Evolutionary conservation across 176 grass and related monocot species (phyloP).

Genomic region (Olyra latifolia): DNA sequence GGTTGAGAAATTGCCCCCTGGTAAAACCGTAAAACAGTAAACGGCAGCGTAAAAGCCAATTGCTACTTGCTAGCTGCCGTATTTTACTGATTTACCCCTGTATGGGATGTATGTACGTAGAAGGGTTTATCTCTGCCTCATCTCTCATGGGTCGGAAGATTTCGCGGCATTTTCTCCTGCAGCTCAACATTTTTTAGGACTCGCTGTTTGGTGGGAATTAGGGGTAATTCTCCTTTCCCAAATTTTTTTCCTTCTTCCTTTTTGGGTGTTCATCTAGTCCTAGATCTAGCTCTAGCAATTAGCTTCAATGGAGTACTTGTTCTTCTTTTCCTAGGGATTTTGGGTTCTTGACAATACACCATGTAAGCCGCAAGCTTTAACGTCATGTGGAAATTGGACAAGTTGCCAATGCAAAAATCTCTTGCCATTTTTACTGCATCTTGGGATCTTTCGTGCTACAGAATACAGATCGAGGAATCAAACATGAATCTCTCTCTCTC

Average conservation of each 20-base stretch:
- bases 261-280: constrained; percentile 26
- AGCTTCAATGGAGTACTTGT: constrained; percentile 14
- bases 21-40: not conserved
- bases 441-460: not conserved
- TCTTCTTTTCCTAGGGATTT: constrained; percentile 20
- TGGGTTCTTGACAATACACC: constrained; percentile 33
- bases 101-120: constrained; percentile 29
- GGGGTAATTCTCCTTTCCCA: not conserved
- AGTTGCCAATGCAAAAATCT: not conserved
- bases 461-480: not conserved
- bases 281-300: constrained; percentile 28
- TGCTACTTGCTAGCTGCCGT: not conserved
- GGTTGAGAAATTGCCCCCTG: constrained; percentile 16
- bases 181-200: constrained; percentile 44
- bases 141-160: not conserved
- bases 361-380: constrained; percentile 43
- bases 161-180: constrained; percentile 32
- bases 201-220: constrained; percentile 38
- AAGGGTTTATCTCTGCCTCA: not conserved
- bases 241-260: not conserved
- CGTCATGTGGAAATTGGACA: constrained; percentile 26
- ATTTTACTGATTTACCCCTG: constrained; percentile 30
- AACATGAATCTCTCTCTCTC: no score
- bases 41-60: constrained; percentile 5
- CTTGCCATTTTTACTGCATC: not conserved